Conservation (phyloP, 1,284 basidiomycete species). For the Mrakiaceae sp. region DNA sequence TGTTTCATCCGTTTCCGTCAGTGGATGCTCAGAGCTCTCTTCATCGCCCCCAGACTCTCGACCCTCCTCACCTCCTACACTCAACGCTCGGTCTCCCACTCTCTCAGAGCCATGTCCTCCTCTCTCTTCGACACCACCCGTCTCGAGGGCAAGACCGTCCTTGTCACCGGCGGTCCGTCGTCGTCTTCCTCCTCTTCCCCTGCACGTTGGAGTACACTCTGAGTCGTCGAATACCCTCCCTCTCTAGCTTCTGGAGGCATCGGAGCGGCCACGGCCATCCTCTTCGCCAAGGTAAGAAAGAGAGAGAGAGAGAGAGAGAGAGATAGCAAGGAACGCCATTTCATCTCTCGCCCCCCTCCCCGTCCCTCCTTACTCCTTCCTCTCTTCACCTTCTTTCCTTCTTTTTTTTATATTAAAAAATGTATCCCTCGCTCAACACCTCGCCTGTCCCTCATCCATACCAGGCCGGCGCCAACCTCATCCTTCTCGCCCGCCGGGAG, state of each 20-base stretch:
- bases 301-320: too few relatives aligned
- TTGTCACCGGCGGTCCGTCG: slow-evolving; percentile 60
- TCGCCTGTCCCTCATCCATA: slow-evolving; percentile 22
- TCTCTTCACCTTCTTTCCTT: not conserved
- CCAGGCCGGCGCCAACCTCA: slow-evolving; percentile 35
- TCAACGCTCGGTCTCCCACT: not conserved
- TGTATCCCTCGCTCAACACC: slow-evolving; percentile 1
- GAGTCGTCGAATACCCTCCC: not conserved
- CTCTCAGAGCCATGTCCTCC: slow-evolving; percentile 2
- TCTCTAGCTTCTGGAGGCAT: slow-evolving; percentile 18
- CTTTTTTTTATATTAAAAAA: not conserved
- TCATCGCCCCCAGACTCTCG: too few relatives aligned
- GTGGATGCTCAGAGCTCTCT: too few relatives aligned
- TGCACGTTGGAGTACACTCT: slow-evolving; percentile 3
- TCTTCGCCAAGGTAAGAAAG: slow-evolving; percentile 59
- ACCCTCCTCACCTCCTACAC: not conserved
- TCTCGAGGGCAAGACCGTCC: slow-evolving; percentile 68
- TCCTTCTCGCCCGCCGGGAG: slow-evolving; percentile 35
- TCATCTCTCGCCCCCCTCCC: slow-evolving; percentile 1
- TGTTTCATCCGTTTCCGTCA: too few relatives aligned
- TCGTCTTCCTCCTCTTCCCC: not conserved
- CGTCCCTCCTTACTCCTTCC: slow-evolving; percentile 1
- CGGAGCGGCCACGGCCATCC: slow-evolving; percentile 60
- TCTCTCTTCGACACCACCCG: slow-evolving; percentile 58
- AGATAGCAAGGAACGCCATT: not conserved